Percentiles rank a stretch among this genome's conserved stretches.
Evolutionary conservation across 169 alveolate genomes (phyloP).

Genomic region (Plasmodium blacklocki): DNA sequence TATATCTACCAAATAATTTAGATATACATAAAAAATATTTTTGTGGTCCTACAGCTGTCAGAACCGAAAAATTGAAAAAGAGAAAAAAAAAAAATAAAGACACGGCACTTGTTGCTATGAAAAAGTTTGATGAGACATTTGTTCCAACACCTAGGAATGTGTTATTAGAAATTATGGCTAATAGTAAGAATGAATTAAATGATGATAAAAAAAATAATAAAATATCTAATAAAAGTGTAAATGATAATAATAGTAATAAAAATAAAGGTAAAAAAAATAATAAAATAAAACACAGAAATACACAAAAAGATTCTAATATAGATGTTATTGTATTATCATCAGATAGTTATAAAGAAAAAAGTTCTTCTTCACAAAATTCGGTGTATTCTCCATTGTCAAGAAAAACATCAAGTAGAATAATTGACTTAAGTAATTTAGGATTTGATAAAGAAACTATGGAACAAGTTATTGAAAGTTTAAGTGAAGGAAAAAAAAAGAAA

Average conservation of each 20-base stretch:
- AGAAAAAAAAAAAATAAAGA: conserved; percentile 83
- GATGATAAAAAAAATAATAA: conserved; percentile 35
- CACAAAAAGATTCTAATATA: neutral
- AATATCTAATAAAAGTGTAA: neutral
- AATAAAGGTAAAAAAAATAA: conserved; percentile 13
- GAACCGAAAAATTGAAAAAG: conserved; percentile 90
- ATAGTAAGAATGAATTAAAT: conserved; percentile 69
- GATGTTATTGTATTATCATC: conserved; percentile 25
- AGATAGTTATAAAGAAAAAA: neutral
- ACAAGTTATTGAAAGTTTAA: conserved; percentile 9
- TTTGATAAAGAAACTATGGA: conserved; percentile 68
- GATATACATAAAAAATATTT: conserved; percentile 88
- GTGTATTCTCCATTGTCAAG: conserved; percentile 52
- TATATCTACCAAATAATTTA: conserved; percentile 87
- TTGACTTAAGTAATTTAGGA: conserved; percentile 62
- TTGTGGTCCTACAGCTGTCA: conserved; percentile 93
- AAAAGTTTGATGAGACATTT: conserved; percentile 69
- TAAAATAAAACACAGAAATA: neutral
- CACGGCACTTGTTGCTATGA: conserved; percentile 70
- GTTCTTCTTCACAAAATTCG: conserved; percentile 23
- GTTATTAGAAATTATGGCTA: conserved; percentile 75
- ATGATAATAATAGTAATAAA: too few relatives aligned
- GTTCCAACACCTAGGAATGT: conserved; percentile 82
- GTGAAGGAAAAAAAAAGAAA: conserved; percentile 11
- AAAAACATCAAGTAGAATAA: conserved; percentile 67